A percentile compares a stretch with the other conserved stretches of the same genome.
phyloP scores from a whole-genome alignment of 2,329 filamentous ascomycete species.

The Aureobasidium vineae region DNA sequence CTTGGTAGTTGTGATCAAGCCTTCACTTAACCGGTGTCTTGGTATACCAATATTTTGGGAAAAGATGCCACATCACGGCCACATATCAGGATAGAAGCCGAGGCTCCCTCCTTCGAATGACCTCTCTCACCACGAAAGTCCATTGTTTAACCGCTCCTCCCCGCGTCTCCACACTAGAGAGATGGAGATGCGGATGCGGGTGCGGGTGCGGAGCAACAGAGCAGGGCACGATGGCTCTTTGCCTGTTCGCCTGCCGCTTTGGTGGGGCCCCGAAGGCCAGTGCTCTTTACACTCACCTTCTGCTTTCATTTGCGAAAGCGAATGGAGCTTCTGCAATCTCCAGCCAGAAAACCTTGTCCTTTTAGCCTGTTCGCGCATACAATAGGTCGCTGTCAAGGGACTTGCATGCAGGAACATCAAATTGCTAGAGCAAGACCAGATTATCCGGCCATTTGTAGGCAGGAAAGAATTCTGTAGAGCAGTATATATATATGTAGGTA shows the following conservation, averaged over 20 bases:
- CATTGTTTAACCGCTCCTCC: slow-evolving; percentile 14
- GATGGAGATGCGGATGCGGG: slow-evolving; percentile 4
- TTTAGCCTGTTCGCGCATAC: slow-evolving; percentile 21
- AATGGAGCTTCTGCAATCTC: slow-evolving; percentile 2
- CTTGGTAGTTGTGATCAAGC: slow-evolving; percentile 6
- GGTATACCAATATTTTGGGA: background rate
- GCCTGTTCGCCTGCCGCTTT: slow-evolving; percentile 13
- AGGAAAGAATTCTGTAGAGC: background rate
- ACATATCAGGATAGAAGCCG: background rate
- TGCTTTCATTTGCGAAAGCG: background rate
- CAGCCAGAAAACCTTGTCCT: background rate
- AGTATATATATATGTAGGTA: slow-evolving; percentile 21
- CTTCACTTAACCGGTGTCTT: background rate
- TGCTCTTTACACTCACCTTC: background rate
- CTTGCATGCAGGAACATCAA: slow-evolving; percentile 7
- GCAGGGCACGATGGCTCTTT: slow-evolving; percentile 2
- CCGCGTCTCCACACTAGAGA: slow-evolving; percentile 13
- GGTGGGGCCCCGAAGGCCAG: slow-evolving; percentile 17
- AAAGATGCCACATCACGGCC: background rate
- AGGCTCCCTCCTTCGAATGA: background rate
- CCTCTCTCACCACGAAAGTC: background rate
- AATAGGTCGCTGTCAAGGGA: background rate
- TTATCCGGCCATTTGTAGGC: slow-evolving; percentile 15
- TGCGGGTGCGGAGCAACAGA: slow-evolving; percentile 9
- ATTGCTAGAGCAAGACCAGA: slow-evolving; percentile 7